Conservation (phyloP, 2,329 filamentous ascomycete species). For the Tolypocladium capitatum region DNA sequence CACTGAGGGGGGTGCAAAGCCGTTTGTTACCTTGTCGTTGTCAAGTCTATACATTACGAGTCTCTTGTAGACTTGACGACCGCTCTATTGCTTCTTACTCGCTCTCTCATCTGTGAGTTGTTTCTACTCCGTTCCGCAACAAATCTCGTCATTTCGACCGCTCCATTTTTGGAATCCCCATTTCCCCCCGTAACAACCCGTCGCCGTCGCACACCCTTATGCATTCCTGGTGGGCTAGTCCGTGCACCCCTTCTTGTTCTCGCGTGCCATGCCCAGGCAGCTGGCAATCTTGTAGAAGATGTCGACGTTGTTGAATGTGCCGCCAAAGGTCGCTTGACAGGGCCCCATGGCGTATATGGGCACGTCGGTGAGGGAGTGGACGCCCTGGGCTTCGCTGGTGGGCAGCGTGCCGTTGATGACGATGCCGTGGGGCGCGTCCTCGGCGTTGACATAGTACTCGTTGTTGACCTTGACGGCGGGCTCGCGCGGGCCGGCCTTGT, state of each 20-base stretch:
- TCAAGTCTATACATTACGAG: too few species aligned
- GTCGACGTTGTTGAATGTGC: constrained; percentile 58
- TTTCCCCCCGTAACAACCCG: not conserved
- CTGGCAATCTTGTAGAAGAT: constrained; percentile 63
- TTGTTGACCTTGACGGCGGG: constrained; percentile 41
- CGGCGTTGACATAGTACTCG: constrained; percentile 54
- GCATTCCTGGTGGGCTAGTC: constrained; percentile 3
- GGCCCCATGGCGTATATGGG: constrained; percentile 68
- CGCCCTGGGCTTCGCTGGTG: constrained; percentile 49
- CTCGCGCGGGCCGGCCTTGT: constrained; percentile 48
- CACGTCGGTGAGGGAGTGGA: constrained; percentile 67
- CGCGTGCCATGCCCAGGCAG: constrained; percentile 44
- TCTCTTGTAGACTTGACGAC: not conserved
- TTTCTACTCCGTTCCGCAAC: not conserved
- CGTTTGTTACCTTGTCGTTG: not conserved
- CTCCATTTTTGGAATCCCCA: not conserved
- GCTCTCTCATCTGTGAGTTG: not conserved
- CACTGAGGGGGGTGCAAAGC: not conserved
- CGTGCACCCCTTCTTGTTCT: constrained; percentile 10
- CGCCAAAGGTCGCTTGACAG: constrained; percentile 64
- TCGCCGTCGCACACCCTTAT: not conserved
- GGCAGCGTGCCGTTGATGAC: constrained; percentile 64
- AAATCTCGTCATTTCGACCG: constrained; percentile 1
- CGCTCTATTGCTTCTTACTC: not conserved
- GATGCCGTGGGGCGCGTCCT: constrained; percentile 54